A percentile compares a stretch with the other conserved stretches of the same genome.
phyloP scores from a whole-genome alignment of 768 basidiomycete genomes.

The Dendrothele bispora region DNA sequence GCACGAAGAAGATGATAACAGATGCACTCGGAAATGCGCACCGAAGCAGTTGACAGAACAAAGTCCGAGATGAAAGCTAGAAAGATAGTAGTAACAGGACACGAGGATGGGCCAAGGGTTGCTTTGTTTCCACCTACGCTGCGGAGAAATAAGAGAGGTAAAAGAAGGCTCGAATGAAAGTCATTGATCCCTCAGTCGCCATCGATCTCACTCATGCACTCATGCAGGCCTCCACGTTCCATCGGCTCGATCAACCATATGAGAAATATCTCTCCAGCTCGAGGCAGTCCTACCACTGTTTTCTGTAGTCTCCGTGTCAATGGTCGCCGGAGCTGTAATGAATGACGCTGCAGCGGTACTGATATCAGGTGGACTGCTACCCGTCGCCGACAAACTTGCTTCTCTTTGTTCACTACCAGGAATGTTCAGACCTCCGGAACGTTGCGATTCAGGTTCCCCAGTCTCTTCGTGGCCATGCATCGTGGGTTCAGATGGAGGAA shows the following conservation, averaged over 20 bases:
- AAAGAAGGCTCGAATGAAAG: constrained; percentile 11
- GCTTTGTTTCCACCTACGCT: neutral
- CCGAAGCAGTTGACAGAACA: constrained; percentile 1
- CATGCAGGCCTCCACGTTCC: constrained; percentile 38
- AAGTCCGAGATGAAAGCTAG: constrained; percentile 5
- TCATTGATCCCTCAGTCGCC: constrained; percentile 10
- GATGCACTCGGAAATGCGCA: constrained; percentile 3
- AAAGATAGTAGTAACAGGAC: neutral
- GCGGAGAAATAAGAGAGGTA: constrained; percentile 4
- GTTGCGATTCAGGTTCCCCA: constrained; percentile 11
- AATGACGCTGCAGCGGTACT: constrained; percentile 72
- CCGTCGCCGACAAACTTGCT: constrained; percentile 16
- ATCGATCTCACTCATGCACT: constrained; percentile 21
- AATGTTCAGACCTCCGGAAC: constrained; percentile 24
- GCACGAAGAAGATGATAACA: constrained; percentile 8
- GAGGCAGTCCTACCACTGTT: constrained; percentile 45
- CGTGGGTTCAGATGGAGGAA: constrained; percentile 19
- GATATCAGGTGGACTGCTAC: constrained; percentile 57
- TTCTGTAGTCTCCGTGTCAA: constrained; percentile 53
- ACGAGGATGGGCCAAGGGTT: constrained; percentile 6
- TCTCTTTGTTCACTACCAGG: constrained; percentile 14
- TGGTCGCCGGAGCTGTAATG: constrained; percentile 62
- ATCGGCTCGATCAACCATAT: constrained; percentile 43
- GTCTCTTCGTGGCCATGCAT: constrained; percentile 6
- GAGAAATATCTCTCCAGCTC: constrained; percentile 47